Conservation (phyloP, 164 flowering plant genomes). For the Paratinospora sagittata region DNA sequence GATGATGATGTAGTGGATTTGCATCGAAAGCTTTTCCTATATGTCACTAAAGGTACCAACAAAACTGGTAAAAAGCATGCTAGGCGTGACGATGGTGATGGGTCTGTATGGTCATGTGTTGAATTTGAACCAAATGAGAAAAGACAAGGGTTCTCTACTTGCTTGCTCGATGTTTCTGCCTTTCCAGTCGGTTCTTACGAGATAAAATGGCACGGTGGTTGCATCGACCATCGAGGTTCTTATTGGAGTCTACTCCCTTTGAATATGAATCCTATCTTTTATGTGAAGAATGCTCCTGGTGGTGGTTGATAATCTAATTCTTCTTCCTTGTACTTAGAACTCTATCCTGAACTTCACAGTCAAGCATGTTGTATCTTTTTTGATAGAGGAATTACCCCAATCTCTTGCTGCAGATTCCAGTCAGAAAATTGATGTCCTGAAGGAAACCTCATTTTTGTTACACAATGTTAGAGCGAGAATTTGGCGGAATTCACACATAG, state of each 20-base stretch:
- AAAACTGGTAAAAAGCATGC: constrained; percentile 4
- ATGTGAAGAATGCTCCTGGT: constrained; percentile 22
- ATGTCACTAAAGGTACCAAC: constrained; percentile 26
- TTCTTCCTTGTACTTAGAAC: not conserved
- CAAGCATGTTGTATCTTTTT: no score
- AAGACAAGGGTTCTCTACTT: constrained; percentile 76
- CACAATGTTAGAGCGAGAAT: no score
- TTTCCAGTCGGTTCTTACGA: constrained; percentile 63
- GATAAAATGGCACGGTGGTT: constrained; percentile 69
- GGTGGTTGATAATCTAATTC: not conserved
- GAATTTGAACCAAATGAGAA: constrained; percentile 44
- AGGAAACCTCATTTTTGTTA: no score
- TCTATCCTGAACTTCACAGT: not conserved
- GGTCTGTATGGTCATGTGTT: constrained; percentile 25
- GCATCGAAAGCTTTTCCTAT: constrained; percentile 37
- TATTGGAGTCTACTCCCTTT: constrained; percentile 67
- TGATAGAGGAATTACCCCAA: no score
- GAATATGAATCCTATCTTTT: constrained; percentile 48
- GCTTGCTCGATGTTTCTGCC: constrained; percentile 68
- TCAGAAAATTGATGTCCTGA: no score
- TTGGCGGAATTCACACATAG: no score
- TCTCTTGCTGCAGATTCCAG: no score
- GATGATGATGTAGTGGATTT: constrained; percentile 38
- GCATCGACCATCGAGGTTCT: constrained; percentile 46
- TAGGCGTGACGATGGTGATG: constrained; percentile 12